phyloP scores from a whole-genome alignment of 2,329 filamentous ascomycete species.

The Beauveria bassiana region DNA sequence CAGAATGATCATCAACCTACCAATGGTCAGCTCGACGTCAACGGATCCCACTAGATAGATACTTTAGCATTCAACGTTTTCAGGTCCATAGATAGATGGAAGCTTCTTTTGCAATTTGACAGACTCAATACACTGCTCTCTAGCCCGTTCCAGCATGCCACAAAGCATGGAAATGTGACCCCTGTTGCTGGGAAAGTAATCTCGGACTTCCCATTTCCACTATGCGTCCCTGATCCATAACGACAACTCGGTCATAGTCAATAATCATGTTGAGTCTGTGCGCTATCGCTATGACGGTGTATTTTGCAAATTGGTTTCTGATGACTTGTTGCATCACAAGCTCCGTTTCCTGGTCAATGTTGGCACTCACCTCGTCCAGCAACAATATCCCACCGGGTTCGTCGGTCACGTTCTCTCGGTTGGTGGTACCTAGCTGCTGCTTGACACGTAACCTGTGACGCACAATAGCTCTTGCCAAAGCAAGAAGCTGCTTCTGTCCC shows the following conservation, averaged over 20 bases:
- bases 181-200: not conserved
- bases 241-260: slow-evolving; percentile 5
- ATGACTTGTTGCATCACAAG: slow-evolving; percentile 1
- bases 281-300: slow-evolving; percentile 3
- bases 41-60: no score
- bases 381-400: slow-evolving; percentile 2
- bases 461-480: not conserved
- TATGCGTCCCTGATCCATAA: slow-evolving; percentile 6
- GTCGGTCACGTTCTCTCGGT: no score
- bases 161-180: not conserved
- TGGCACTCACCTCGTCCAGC: slow-evolving; percentile 7
- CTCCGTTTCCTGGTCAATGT: slow-evolving; percentile 9
- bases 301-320: not conserved
- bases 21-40: no score
- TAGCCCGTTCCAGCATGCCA: no score
- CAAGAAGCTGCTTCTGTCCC: slow-evolving; percentile 10
- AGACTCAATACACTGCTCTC: no score
- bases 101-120: no score
- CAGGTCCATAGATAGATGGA: no score
- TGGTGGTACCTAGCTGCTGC: no score
- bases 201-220: not conserved
- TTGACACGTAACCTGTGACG: no score
- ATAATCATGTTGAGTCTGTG: slow-evolving; percentile 6
- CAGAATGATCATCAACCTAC: no score
- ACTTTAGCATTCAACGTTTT: no score